Evolutionary conservation across 1,284 basidiomycete genomes (phyloP), one percentile per base, ranked within the genome.

Genomic region (Cutaneotrichosporon arboriforme): DNA sequence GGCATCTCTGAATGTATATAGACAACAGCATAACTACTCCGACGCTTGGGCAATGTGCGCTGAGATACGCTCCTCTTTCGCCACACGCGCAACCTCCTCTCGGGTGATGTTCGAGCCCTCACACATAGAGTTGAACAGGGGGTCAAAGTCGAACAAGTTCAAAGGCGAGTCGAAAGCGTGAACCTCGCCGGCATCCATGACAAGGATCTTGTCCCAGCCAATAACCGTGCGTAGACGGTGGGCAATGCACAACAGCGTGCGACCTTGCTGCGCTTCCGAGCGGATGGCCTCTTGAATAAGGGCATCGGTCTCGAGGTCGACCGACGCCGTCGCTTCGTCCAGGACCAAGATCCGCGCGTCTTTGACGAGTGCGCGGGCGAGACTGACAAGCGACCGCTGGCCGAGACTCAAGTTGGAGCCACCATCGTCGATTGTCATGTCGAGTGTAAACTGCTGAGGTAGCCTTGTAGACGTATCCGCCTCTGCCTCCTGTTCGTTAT

Each of bases 231-330:
- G 84, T 26, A 88, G 57, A 23, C 87, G 78, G 70, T 86, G 85
- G 1, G 86, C 86, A 51, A 88, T 86, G 62, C 84, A 86, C 9
- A 88, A 73, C 31, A 87, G 72, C 57, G 72, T 74, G 22, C 62
- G 57, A 35, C 59, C 57, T 2, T 79, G 73, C 60, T 88, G 86
- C 7, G n/a, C 20, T 62, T 88, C 86, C 9, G 77, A 77, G 60
- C 84, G 81, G 52, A 90, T 88, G 2, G 85, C 86, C 17, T 20
- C 76, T 67, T 88, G 86, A 20, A 89, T 75, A 63, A 84, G 81
- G 1, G 84, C 80, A 65, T 89, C 87, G 0, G 86, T 89, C 60
- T 86, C 85, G 3, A 84, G 80, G 60, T 91, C 89, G 26, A 90
- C 86, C 42, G 79, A 84, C 12, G 64, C 65, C 9, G 70, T 71